Conservation (phyloP, 768 basidiomycete genomes). For the Amanita subjunquillea region DNA sequence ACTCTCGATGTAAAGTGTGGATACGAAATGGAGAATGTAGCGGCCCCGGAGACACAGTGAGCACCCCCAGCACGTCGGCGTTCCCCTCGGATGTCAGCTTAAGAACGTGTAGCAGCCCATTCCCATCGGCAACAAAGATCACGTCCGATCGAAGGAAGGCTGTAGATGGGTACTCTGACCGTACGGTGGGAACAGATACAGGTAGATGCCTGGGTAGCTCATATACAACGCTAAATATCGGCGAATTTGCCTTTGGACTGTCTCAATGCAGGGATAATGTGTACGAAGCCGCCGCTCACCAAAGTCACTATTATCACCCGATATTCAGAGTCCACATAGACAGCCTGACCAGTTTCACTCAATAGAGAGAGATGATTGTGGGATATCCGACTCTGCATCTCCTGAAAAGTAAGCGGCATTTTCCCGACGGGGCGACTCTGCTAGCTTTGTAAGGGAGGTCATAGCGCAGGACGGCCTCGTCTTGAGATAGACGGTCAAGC, state of each 20-base stretch:
- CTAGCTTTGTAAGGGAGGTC: constrained; percentile 43
- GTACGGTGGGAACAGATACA: constrained; percentile 27
- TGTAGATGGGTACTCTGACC: constrained; percentile 69
- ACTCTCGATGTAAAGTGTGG: constrained; percentile 27
- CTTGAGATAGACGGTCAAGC: constrained; percentile 50
- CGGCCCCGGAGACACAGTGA: constrained; percentile 29
- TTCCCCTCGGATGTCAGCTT: constrained; percentile 26
- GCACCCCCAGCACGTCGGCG: constrained; percentile 41
- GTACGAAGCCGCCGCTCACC: constrained; percentile 32
- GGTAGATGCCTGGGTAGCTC: constrained; percentile 49
- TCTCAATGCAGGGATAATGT: constrained; percentile 25
- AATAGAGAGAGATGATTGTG: constrained; percentile 70
- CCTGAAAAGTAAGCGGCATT: constrained; percentile 61
- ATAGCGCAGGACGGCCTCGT: constrained; percentile 41
- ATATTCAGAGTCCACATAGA: constrained; percentile 61
- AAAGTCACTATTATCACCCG: constrained; percentile 52
- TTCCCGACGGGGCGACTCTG: constrained; percentile 54
- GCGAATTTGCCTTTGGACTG: constrained; percentile 21
- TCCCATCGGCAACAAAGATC: constrained; percentile 59
- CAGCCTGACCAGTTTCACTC: constrained; percentile 30
- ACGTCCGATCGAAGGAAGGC: constrained; percentile 39
- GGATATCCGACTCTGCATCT: constrained; percentile 75
- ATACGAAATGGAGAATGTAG: constrained; percentile 37
- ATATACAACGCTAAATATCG: constrained; percentile 45
- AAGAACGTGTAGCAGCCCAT: constrained; percentile 56